Conservation (phyloP, 495 filamentous ascomycete genomes). For the Delitschia confertaspora region DNA sequence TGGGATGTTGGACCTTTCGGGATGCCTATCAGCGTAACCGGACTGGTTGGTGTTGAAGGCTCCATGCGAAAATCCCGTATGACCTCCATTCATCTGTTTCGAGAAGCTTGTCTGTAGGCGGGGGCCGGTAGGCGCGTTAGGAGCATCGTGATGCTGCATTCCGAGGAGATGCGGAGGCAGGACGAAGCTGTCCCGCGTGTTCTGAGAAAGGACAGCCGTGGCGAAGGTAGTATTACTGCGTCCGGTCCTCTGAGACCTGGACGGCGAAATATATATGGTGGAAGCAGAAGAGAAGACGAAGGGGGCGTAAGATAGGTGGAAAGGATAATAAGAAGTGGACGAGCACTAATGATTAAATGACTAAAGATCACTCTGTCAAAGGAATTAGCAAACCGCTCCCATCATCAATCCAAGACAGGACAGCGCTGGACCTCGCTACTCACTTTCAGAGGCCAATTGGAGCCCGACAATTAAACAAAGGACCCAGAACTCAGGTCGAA, state of each 20-base stretch:
- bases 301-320: conserved; percentile 1
- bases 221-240: conserved; percentile 45
- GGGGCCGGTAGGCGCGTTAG: conserved; percentile 50
- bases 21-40: conserved; percentile 74
- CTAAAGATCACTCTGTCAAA: neutral
- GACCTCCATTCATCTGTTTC: conserved; percentile 61
- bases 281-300: conserved; percentile 11
- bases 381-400: neutral
- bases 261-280: conserved; percentile 24
- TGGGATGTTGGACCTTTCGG: conserved; percentile 76
- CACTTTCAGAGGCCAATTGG: neutral
- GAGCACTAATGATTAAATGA: neutral
- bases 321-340: conserved; percentile 8
- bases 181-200: conserved; percentile 64
- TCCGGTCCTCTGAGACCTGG: conserved; percentile 27
- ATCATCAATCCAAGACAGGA: too few species aligned
- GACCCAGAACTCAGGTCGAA: too few species aligned
- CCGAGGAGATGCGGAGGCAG: conserved; percentile 67
- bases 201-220: conserved; percentile 61
- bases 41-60: conserved; percentile 74
- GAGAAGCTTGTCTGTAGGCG: conserved; percentile 42
- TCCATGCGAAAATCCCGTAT: conserved; percentile 85
- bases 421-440: too few species aligned
- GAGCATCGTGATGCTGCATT: conserved; percentile 75
- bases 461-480: conserved; percentile 2